These are phyloP conservation scores for Extremus antarcticus DNA, from an alignment of 495 filamentous ascomycete genomes.

Conservation along the genomic window DNA sequence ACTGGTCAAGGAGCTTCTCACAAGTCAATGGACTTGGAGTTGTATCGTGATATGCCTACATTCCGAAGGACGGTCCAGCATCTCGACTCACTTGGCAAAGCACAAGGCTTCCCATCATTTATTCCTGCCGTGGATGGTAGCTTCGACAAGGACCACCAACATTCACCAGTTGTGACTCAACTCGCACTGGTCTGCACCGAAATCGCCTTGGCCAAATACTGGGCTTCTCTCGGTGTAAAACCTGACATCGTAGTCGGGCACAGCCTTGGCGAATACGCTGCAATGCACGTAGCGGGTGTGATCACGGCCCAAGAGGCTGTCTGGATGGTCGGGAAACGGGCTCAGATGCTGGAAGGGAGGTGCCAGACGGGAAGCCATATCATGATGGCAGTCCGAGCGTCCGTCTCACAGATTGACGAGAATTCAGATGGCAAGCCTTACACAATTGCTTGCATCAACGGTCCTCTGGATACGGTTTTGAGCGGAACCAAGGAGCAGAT, in stretches of 20 bases:
- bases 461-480: conserved; percentile 38
- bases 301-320: conserved; percentile 69
- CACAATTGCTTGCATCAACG: conserved; percentile 38
- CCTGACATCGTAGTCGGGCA: conserved; percentile 75
- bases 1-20: conserved; percentile 43
- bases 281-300: conserved; percentile 71
- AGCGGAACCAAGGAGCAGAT: conserved; percentile 31
- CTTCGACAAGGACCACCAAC: conserved; percentile 41
- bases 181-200: conserved; percentile 68
- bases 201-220: conserved; percentile 73
- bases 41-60: conserved; percentile 50
- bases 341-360: conserved; percentile 57
- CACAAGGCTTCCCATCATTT: conserved; percentile 62
- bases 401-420: conserved; percentile 26
- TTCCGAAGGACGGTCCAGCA: conserved; percentile 63
- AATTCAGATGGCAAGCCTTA: conserved; percentile 32
- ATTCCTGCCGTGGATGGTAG: conserved; percentile 55
- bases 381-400: conserved; percentile 39
- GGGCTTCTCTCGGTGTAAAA: conserved; percentile 65
- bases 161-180: conserved; percentile 68
- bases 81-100: conserved; percentile 54
- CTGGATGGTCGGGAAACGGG: conserved; percentile 67
- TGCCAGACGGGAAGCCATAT: conserved; percentile 60
- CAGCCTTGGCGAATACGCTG: conserved; percentile 81
- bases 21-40: conserved; percentile 55